Base-by-base conservation (phyloP, 495 filamentous ascomycete genomes). In the Aspergillus biplanus region DNA sequence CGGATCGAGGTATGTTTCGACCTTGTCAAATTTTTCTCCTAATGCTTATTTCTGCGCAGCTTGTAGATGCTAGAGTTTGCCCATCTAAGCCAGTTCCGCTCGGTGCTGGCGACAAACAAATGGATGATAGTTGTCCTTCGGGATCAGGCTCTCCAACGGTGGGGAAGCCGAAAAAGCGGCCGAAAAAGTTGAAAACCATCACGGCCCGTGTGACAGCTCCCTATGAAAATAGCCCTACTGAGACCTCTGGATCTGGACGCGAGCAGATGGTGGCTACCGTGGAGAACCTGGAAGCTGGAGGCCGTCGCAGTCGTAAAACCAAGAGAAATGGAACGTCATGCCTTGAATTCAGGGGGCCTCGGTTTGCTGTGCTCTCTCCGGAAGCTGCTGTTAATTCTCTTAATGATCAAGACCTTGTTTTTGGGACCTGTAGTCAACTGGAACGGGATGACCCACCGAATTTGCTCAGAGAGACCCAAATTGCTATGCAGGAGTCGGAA, bases 391-490 rank as follows among this genome's bases (percentile, higher is more conserved):
- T 86, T 48, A 85, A 85, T 62, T 82, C 87, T 63, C 75, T 90
- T n/a, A 79, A 87, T 5, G 78, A 85, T 7, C 94, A 96, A 70
- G 87, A 93, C 63, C 88, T 97, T 64, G 75, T 97, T 3, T 98
- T 98, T 73, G 94, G 93, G 15, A 97, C 92, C 1, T 96, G 90
- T 16, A 97, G 93, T 73, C 94, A 98, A 72, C 77, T 98, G 16
- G 90, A 90, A 52, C 80, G 82, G 57, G 89, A 92, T 42, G 87
- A 92, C 54, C 91, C 91, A 0, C 89, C 91, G 4, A 80, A 82
- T 3, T 81, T 86, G 6, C 76, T 93, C 5, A 81, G 84, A 55
- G 85, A 93, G 54, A 77, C 90, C 37, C 91, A 93, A 59, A 73
- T 83, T 66, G 90, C 90, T 16, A 87, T 94, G 61, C 79, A 78